Evolutionary conservation across 768 basidiomycete species (phyloP).

Genomic region (Mycena epipterygia): DNA sequence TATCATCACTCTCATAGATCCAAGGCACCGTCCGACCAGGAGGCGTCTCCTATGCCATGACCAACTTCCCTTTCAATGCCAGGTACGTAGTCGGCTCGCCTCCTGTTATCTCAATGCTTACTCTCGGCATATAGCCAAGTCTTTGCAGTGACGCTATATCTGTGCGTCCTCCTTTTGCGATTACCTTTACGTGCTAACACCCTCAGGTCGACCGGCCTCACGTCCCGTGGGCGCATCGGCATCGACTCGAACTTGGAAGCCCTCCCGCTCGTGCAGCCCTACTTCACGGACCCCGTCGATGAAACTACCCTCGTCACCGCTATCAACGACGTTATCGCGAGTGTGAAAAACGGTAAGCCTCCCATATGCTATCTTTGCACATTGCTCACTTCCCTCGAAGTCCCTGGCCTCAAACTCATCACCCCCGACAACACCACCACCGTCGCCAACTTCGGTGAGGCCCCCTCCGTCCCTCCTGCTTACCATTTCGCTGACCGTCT

Average conservation of each 20-base stretch:
- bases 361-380: neutral
- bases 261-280: constrained; percentile 64
- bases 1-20: constrained; percentile 46
- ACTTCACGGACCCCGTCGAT: constrained; percentile 71
- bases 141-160: constrained; percentile 74
- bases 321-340: constrained; percentile 62
- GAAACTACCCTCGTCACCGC: constrained; percentile 64
- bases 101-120: neutral
- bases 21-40: constrained; percentile 78
- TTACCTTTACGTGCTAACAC: neutral
- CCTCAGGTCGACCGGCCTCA: constrained; percentile 67
- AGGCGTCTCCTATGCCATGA: constrained; percentile 61
- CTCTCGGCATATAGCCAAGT: constrained; percentile 52
- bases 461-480: neutral
- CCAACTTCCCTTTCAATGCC: constrained; percentile 64
- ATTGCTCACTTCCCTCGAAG: constrained; percentile 41
- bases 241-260: constrained; percentile 66
- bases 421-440: constrained; percentile 74
- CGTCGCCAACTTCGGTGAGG: constrained; percentile 63
- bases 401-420: constrained; percentile 66
- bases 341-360: constrained; percentile 56
- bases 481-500: constrained; percentile 6
- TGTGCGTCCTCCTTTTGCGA: constrained; percentile 50
- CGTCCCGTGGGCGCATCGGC: constrained; percentile 74
- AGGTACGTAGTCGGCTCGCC: constrained; percentile 42